phyloP scores from a whole-genome alignment of 306 rosid genomes.

The Sindora glabra region DNA sequence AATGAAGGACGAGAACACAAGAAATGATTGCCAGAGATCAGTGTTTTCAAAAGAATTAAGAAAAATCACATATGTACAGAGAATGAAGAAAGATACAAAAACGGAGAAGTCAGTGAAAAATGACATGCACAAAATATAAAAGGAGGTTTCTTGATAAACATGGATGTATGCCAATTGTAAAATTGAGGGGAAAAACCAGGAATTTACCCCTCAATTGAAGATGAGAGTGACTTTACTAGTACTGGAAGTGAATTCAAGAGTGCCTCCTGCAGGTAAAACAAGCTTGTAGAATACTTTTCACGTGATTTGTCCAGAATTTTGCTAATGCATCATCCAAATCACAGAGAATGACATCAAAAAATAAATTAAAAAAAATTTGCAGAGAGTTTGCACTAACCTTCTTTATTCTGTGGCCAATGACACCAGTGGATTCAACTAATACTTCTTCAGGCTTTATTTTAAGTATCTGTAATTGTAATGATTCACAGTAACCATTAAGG shows the following conservation, averaged over 20 bases:
- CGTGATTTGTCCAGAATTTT: conserved; percentile 5
- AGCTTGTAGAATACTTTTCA: conserved; percentile 4
- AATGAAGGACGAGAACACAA: background rate
- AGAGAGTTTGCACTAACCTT: conserved; percentile 40
- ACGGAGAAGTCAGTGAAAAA: background rate
- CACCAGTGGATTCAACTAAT: conserved; percentile 84
- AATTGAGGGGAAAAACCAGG: background rate
- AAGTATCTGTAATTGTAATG: conserved; percentile 47
- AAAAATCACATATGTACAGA: background rate
- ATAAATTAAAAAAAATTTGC: background rate
- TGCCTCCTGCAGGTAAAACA: conserved; percentile 52
- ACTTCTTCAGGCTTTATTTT: conserved; percentile 64
- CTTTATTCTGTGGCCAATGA: conserved; percentile 84
- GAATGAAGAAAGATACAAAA: background rate
- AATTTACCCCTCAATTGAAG: conserved; percentile 64
- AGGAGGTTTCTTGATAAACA: background rate
- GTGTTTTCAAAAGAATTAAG: background rate
- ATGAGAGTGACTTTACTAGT: conserved; percentile 56
- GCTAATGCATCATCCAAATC: background rate
- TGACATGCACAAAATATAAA: background rate
- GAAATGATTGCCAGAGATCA: background rate
- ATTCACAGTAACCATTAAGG: background rate
- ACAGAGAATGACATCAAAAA: background rate
- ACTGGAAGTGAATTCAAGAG: conserved; percentile 71
- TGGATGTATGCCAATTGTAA: background rate